Base-by-base conservation (phyloP, 1,139 yeast genomes). In the Hanseniaspora sp. region DNA sequence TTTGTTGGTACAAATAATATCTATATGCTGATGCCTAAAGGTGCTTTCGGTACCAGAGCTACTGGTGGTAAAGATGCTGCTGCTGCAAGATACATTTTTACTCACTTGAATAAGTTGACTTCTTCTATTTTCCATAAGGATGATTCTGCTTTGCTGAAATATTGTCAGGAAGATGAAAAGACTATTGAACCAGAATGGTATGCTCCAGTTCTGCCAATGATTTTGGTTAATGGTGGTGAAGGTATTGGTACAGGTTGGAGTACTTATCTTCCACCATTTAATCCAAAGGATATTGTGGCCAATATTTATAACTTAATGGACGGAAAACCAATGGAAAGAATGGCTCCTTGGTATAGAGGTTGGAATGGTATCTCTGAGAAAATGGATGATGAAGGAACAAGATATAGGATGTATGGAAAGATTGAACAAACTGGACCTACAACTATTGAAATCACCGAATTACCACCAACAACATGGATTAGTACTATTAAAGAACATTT, bases 161-260 rank as follows among this genome's bases (percentile, higher is more conserved):
- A 92, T 66, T 74, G 88, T 58, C 92, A 87, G 66, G 98, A 90
- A 67, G 98, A 94, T 70, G 97, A 88, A 62, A 82, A 80, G 61
- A 82, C 94, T 0, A 95, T 92, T 28, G 98, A 94, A 67, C 99
- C 99, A 0, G 90, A 86, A 64, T 87, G 95, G 92, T 94, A 88
- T 67, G 73, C 86, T 39, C 99, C 99, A 0, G 81, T 94, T 29
- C 63, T 94, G 52, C 99, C 99, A 5, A 86, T 88, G 88, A 67
- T 92, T 35, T 74, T 94, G 58, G 95, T 94, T 7, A 94, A 94
- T 66, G 99, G 99, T 56, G 77, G 94, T 9, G 98, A 94, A 70
- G 99, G 99, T 71, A 94, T 94, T 68, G 99, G 99, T 60, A 90
- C 98, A 52, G 99, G 98, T 62, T 94, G 98, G 97, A 86, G 96